Base-by-base conservation (phyloP, 2,329 filamentous ascomycete species). In the Sporothrix inflata region DNA sequence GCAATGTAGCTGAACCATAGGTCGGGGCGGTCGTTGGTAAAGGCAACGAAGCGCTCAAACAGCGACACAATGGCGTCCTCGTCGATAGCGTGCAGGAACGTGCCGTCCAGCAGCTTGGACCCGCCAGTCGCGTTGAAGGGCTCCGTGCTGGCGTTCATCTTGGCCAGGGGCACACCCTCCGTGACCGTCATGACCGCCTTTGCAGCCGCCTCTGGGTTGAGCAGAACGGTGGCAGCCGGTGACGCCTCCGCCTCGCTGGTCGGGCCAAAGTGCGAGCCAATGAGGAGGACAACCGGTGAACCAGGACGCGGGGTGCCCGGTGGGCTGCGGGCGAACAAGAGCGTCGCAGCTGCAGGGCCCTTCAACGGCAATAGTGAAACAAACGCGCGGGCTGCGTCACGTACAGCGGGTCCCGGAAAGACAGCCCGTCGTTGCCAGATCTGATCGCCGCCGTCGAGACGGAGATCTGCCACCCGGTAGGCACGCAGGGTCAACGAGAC, bases 351-450 rank as follows among this genome's bases (percentile, higher is more conserved):
- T 6, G 61, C 21, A 1, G 61, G 61, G 4, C 61, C 40, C 24
- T 19, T 24, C 7, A 65, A 21, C 6, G 61, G 61, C 4, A 65
- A 21, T 1, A 65, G 40, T 3, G 61, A 65, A 4, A 65, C 61
- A 30, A 47, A 65, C 1, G 24, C 40, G n/a, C 16, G 21, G 12
- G 61, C 40, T 4, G 61, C 61, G 6, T 65, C 61, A 0, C 73
- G 71, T 4, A 82, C 66, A 0, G 75, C 77, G 0, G 74, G 0
- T 0, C 75, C 72, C 0, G 79, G 76, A 53, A 82, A 81, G 0
- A 81, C 74, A 1, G 80, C 72, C 1, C 76, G 75, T 0, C 80
- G 77, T 0, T 73, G 74, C 81, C 81, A 82, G 45, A 82, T 72
- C 30, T 78, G 79, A 55, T 78, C 70, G 0, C 78, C 76, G 0